Percentiles rank a stretch among this genome's conserved stretches.
These are phyloP conservation scores for Botrytis squamosa DNA, from an alignment of 2,329 filamentous ascomycete species.

Conservation along the genomic window DNA sequence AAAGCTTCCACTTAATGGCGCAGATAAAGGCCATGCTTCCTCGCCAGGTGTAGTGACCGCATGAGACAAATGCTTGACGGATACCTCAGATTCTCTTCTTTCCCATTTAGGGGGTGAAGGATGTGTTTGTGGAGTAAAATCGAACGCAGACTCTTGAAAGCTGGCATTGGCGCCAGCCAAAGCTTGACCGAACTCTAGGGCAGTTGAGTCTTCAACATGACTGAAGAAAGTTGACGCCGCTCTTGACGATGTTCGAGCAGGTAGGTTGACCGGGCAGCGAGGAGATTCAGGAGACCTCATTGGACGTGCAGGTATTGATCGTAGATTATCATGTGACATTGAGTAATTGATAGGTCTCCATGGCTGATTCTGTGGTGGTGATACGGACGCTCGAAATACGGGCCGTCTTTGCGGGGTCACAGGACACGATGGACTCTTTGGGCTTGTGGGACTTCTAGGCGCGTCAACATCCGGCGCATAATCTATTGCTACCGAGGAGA, in stretches of 20 bases:
- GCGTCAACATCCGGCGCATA: constrained; percentile 28
- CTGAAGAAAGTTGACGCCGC: constrained; percentile 50
- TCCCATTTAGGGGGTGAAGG: constrained; percentile 32
- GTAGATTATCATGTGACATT: constrained; percentile 41
- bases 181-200: constrained; percentile 47
- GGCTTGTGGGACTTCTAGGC: constrained; percentile 7
- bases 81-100: constrained; percentile 33
- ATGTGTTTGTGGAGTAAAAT: constrained; percentile 26
- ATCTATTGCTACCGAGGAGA: constrained; percentile 47
- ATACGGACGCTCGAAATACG: constrained; percentile 16
- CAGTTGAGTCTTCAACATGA: constrained; percentile 52
- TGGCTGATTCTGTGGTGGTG: constrained; percentile 45
- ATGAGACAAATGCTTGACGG: constrained; percentile 38
- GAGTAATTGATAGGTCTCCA: constrained; percentile 27
- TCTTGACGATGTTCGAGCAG: constrained; percentile 56
- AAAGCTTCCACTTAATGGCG: constrained; percentile 30
- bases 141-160: constrained; percentile 48
- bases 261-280: constrained; percentile 46
- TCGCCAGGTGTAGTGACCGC: constrained; percentile 47
- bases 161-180: constrained; percentile 40
- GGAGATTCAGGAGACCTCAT: constrained; percentile 47
- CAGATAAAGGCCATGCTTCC: constrained; percentile 46
- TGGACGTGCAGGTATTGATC: constrained; percentile 48
- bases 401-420: constrained; percentile 25
- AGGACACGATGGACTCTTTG: constrained; percentile 26